A percentile compares a stretch with the other conserved stretches of the same genome.
These are phyloP conservation scores for Sarocladiaceae sp. DNA, from an alignment of 2,329 filamentous ascomycete species.

Conservation along the genomic window DNA sequence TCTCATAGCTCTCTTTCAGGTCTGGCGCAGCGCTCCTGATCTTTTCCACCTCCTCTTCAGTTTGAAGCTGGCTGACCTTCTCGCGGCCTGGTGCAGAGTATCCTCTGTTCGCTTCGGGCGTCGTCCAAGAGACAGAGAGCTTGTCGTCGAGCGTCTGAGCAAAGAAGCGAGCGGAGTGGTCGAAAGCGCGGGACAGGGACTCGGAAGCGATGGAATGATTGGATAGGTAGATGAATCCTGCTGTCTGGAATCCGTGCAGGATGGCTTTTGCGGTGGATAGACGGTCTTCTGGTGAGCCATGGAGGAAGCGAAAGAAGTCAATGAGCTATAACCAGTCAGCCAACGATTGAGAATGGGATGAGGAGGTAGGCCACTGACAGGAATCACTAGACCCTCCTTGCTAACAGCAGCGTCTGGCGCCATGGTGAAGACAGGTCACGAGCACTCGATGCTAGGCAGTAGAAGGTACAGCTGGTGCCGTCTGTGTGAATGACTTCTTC, in stretches of 20 bases:
- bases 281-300: constrained; percentile 54
- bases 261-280: constrained; percentile 63
- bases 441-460: no score
- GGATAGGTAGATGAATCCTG: constrained; percentile 84
- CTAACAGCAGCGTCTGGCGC: constrained; percentile 35
- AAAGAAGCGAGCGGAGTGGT: constrained; percentile 66
- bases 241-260: constrained; percentile 72
- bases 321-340: constrained; percentile 55
- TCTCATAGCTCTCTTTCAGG: constrained; percentile 60
- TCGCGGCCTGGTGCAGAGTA: constrained; percentile 66
- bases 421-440: no score
- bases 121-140: constrained; percentile 62
- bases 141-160: constrained; percentile 55
- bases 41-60: constrained; percentile 44
- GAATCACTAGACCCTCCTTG: constrained; percentile 48
- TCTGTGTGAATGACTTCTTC: no score
- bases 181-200: constrained; percentile 56
- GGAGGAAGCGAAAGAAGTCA: constrained; percentile 69
- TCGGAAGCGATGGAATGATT: constrained; percentile 65
- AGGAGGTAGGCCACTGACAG: constrained; percentile 32
- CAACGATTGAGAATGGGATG: no score
- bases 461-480: no score
- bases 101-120: constrained; percentile 65
- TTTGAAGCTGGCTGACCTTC: constrained; percentile 50
- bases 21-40: constrained; percentile 54